A percentile compares a stretch with the other conserved stretches of the same genome.
These are phyloP conservation scores for Alternaria rosae DNA, from an alignment of 2,329 filamentous ascomycete species.

Conservation along the genomic window DNA sequence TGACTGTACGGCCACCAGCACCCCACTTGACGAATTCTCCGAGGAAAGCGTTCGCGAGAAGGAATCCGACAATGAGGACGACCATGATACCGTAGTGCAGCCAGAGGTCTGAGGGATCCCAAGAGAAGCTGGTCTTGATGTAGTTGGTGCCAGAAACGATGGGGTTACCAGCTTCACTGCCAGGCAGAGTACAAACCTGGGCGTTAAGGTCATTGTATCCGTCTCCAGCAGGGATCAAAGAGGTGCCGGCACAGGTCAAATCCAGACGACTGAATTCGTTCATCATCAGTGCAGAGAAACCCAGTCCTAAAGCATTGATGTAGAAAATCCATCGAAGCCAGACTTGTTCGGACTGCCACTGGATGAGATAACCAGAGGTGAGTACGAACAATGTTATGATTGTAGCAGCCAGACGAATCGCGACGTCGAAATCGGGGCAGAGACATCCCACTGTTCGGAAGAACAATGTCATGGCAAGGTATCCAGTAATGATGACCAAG, in stretches of 20 bases:
- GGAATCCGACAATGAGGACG: conserved; percentile 76
- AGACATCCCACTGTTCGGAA: conserved; percentile 65
- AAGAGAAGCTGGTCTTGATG: conserved; percentile 72
- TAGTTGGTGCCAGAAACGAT: conserved; percentile 73
- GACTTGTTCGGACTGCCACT: conserved; percentile 75
- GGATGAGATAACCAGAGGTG: conserved; percentile 84
- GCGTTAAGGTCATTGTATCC: conserved; percentile 74
- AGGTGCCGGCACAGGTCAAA: conserved; percentile 72
- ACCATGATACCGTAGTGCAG: conserved; percentile 71
- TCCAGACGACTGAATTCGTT: conserved; percentile 80
- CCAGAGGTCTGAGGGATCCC: conserved; percentile 74
- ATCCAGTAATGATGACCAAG: conserved; percentile 53
- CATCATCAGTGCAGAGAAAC: conserved; percentile 81
- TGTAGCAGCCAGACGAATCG: conserved; percentile 79
- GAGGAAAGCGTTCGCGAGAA: conserved; percentile 74
- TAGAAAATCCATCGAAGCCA: conserved; percentile 89
- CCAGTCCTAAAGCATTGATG: conserved; percentile 77
- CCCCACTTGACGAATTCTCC: conserved; percentile 82
- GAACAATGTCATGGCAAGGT: conserved; percentile 55
- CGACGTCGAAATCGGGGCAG: conserved; percentile 83
- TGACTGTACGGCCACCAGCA: conserved; percentile 80
- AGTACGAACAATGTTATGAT: conserved; percentile 83
- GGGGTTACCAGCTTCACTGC: conserved; percentile 70
- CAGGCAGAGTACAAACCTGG: conserved; percentile 82
- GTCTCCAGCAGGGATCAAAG: conserved; percentile 74